Evolutionary conservation across 1,284 basidiomycete genomes (phyloP).

Genomic region (Tilletia indica): DNA sequence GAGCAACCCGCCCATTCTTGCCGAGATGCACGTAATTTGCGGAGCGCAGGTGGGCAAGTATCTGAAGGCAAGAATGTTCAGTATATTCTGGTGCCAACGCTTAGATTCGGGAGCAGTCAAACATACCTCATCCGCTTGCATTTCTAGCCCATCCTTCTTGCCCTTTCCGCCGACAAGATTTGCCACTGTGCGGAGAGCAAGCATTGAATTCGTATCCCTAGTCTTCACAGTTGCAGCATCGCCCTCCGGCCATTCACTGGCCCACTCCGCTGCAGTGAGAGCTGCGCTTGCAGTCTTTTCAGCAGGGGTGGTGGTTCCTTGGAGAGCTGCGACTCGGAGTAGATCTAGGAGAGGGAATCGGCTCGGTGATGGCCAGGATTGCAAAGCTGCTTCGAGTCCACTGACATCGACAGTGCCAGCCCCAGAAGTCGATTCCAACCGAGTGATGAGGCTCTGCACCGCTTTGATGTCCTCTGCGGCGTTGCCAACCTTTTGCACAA

Average conservation of each 20-base stretch:
- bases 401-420: slow-evolving; percentile 25
- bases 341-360: slow-evolving; percentile 91
- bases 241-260: slow-evolving; percentile 59
- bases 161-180: slow-evolving; percentile 66
- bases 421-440: not conserved
- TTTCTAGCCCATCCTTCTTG: slow-evolving; percentile 47
- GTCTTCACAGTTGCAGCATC: slow-evolving; percentile 61
- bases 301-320: slow-evolving; percentile 60
- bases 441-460: not conserved
- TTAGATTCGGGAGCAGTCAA: slow-evolving; percentile 45
- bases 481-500: not conserved
- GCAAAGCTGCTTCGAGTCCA: slow-evolving; percentile 61
- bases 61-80: slow-evolving; percentile 11
- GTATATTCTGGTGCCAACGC: slow-evolving; percentile 5
- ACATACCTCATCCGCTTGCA: slow-evolving; percentile 57
- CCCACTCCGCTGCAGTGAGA: slow-evolving; percentile 72
- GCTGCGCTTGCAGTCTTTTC: slow-evolving; percentile 66
- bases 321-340: slow-evolving; percentile 72
- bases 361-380: slow-evolving; percentile 74
- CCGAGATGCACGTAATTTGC: slow-evolving; percentile 59
- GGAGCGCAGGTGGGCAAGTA: slow-evolving; percentile 28
- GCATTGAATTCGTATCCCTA: slow-evolving; percentile 78
- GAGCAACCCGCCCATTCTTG: slow-evolving; percentile 70
- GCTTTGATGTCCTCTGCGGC: slow-evolving; percentile 4
- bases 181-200: slow-evolving; percentile 77